Evolutionary conservation across 495 filamentous ascomycete species (phyloP), one percentile per base, ranked within the genome.

Genomic region (Podospora bellae-mahoneyi): DNA sequence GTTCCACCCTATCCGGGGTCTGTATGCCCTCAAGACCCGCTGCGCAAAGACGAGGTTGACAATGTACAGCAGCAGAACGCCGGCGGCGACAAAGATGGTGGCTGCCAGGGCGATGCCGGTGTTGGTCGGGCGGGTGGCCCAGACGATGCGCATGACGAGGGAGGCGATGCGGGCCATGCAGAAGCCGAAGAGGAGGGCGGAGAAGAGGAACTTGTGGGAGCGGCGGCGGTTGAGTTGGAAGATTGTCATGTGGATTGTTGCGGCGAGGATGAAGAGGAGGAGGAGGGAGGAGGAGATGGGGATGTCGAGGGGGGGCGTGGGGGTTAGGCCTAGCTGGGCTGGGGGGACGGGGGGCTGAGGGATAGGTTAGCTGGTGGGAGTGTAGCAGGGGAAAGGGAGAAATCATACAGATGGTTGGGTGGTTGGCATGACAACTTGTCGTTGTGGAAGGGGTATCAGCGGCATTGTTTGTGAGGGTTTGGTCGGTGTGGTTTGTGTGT

Each of bases 31-130:
- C 16, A 94, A 68, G 34, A 96, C 85, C 27, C 94, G 87, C 76
- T 93, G 89, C 0, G 89, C 78, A 72, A 92, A 90, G 65, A 96
- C 80, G 20, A 97, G 77, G 76, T 97, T 95, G 73, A 94, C 77
- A 66, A 96, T 76, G 76, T 89, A 94, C 26, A 96, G 75, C 6
- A 97, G 73, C 30, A 96, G 70, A 26, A 92, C 86, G 34, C 93
- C 94, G 0, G 90, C 90, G 16, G 86, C 82, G 56, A 92, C 86
- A 66, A 96, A 87, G 72, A 96, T 84, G 58, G 84, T 79, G 0
- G 93, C 87, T 0, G 92, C 89, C 59, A 97, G 90, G 3, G 85
- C 88, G 13, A 94, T 60, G 54, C 67, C 72, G 54, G 86, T 67
- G 69, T 88, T 83, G 18, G 26, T 66, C 0, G 74, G 79, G 59